Evolutionary conservation across 495 filamentous ascomycete genomes (phyloP).

Genomic region (Entonaema liquescens): DNA sequence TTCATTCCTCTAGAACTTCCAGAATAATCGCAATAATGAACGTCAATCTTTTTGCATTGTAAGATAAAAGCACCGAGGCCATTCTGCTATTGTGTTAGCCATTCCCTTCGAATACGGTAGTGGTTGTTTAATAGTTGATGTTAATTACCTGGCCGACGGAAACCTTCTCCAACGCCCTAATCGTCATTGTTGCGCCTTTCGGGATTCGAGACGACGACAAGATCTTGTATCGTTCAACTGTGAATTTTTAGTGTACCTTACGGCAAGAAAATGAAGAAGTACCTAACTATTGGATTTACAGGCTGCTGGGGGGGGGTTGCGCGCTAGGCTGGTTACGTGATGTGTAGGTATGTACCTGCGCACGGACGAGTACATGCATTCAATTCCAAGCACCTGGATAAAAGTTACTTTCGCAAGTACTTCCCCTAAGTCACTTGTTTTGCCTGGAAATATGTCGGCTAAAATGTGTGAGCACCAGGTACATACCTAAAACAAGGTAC

Average conservation of each 20-base stretch:
- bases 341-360: neutral
- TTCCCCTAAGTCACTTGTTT: neutral
- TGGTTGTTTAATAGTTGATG: neutral
- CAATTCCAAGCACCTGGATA: neutral
- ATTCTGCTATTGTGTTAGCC: conserved; percentile 66
- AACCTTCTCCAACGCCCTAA: conserved; percentile 66
- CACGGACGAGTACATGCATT: neutral
- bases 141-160: conserved; percentile 67
- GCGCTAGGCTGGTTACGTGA: neutral
- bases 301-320: neutral
- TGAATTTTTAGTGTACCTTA: neutral
- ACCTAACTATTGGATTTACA: neutral
- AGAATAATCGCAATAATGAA: conserved; percentile 96
- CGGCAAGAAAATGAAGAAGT: neutral
- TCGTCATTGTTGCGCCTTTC: conserved; percentile 66
- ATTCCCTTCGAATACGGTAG: neutral
- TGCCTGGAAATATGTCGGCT: neutral
- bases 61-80: conserved; percentile 96
- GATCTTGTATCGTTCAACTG: neutral
- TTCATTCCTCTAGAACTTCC: conserved; percentile 95
- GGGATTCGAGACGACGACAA: conserved; percentile 7
- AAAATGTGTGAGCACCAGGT: neutral
- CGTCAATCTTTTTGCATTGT: conserved; percentile 93
- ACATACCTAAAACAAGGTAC: no score
- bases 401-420: neutral